Conservation (phyloP, 805 yeast species). For the Barnettozyma sucrosica region DNA sequence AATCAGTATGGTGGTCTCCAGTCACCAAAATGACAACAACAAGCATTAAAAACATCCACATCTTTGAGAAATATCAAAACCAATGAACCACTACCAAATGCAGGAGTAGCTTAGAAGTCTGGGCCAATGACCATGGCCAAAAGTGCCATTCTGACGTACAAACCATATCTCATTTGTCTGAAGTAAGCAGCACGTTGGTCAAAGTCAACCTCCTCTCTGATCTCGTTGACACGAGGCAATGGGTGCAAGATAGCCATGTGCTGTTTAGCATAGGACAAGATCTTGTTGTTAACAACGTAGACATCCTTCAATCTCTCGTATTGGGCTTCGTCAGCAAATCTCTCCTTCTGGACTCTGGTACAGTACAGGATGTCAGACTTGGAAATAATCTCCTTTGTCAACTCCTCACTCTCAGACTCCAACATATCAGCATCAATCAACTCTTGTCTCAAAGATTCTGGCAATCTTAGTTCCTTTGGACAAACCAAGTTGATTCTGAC, state of each 20-base stretch:
- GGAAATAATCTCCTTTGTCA: constrained; percentile 81
- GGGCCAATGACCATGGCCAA: constrained; percentile 97
- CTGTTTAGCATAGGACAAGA: constrained; percentile 87
- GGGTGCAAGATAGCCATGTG: constrained; percentile 99
- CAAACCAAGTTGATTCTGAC: constrained; percentile 89
- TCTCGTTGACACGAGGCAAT: constrained; percentile 93
- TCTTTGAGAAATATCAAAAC: background rate
- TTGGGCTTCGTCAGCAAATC: constrained; percentile 71
- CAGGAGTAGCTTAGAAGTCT: constrained; percentile 46
- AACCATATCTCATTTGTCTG: constrained; percentile 98
- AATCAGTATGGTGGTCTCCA: constrained; percentile 19
- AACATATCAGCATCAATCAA: constrained; percentile 64
- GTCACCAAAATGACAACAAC: constrained; percentile 11
- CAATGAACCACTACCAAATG: background rate
- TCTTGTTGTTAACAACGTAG: constrained; percentile 87
- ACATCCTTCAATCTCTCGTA: constrained; percentile 87
- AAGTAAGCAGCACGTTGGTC: constrained; percentile 99
- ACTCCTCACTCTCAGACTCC: constrained; percentile 63
- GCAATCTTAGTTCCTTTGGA: constrained; percentile 83
- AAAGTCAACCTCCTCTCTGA: constrained; percentile 96
- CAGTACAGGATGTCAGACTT: constrained; percentile 94
- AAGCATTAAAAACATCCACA: background rate
- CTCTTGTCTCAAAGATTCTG: constrained; percentile 64
- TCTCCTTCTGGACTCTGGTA: constrained; percentile 96
- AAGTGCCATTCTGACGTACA: constrained; percentile 97